Conservation (phyloP, 2,329 filamentous ascomycete genomes). For the Stylonectria norvegica region DNA sequence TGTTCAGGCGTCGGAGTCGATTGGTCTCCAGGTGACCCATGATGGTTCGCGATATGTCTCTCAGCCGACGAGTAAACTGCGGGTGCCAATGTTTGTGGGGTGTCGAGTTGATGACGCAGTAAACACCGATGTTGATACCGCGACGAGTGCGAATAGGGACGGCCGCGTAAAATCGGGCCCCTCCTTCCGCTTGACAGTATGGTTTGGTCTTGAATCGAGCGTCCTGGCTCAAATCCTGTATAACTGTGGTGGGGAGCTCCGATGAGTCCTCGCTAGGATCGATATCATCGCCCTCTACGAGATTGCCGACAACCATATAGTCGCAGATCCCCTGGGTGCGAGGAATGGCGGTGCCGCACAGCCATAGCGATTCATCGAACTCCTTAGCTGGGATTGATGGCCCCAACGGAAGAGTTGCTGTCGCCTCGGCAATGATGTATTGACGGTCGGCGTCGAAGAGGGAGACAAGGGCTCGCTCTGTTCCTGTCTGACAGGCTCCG, state of each 20-base stretch:
- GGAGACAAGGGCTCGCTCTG: slow-evolving; percentile 44
- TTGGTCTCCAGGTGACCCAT: slow-evolving; percentile 36
- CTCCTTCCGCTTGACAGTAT: slow-evolving; percentile 20
- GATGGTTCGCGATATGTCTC: slow-evolving; percentile 29
- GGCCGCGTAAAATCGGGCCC: slow-evolving; percentile 38
- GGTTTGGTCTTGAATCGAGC: slow-evolving; percentile 27
- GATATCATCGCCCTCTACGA: background rate
- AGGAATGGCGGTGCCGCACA: slow-evolving; percentile 32
- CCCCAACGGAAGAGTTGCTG: slow-evolving; percentile 37
- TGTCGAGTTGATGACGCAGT: slow-evolving; percentile 29
- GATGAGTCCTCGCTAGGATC: background rate
- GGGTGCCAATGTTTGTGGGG: slow-evolving; percentile 21
- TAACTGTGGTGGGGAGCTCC: slow-evolving; percentile 31
- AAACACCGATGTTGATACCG: slow-evolving; percentile 43
- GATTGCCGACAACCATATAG: slow-evolving; percentile 17
- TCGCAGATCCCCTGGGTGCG: slow-evolving; percentile 30
- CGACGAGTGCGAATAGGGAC: slow-evolving; percentile 38
- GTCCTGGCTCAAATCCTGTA: slow-evolving; percentile 34
- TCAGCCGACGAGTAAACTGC: slow-evolving; percentile 23
- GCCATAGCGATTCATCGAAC: slow-evolving; percentile 17
- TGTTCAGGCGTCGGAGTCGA: slow-evolving; percentile 24
- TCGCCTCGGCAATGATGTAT: slow-evolving; percentile 51
- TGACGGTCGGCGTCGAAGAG: slow-evolving; percentile 48
- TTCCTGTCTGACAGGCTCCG: slow-evolving; percentile 41
- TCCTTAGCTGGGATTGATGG: slow-evolving; percentile 12